Evolutionary conservation across 2,329 filamentous ascomycete genomes (phyloP).

Genomic region (Talaromyces sp.): DNA sequence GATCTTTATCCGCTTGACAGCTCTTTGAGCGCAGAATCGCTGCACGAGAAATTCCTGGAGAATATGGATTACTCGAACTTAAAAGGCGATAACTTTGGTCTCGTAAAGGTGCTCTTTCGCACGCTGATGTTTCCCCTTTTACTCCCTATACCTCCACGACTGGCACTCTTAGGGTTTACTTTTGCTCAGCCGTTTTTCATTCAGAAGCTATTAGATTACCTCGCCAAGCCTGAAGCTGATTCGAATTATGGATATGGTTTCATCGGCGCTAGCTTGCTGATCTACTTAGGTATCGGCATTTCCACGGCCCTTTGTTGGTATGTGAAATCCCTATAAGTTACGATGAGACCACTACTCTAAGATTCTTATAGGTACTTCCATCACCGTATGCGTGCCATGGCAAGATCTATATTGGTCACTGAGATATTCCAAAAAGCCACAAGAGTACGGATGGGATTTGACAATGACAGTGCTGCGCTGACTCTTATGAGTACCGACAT

Average conservation of each 20-base stretch:
- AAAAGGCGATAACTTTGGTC: slow-evolving; percentile 10
- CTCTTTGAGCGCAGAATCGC: slow-evolving; percentile 11
- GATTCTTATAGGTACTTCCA: neutral
- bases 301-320: slow-evolving; percentile 41
- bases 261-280: slow-evolving; percentile 43
- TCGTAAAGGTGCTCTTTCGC: slow-evolving; percentile 8
- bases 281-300: slow-evolving; percentile 42
- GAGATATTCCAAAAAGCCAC: slow-evolving; percentile 22
- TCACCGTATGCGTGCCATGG: slow-evolving; percentile 9
- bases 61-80: slow-evolving; percentile 5
- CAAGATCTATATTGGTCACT: slow-evolving; percentile 9
- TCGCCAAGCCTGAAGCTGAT: slow-evolving; percentile 27
- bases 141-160: slow-evolving; percentile 30
- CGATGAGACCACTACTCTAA: neutral
- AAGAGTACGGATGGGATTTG: slow-evolving; percentile 28
- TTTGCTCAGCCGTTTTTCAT: slow-evolving; percentile 40
- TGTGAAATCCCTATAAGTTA: neutral
- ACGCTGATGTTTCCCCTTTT: slow-evolving; percentile 25
- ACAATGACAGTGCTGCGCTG: slow-evolving; percentile 36
- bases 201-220: slow-evolving; percentile 34
- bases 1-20: slow-evolving; percentile 47
- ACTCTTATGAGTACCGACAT: slow-evolving; percentile 48
- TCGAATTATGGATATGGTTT: slow-evolving; percentile 41
- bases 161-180: slow-evolving; percentile 33
- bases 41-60: slow-evolving; percentile 5